Base-by-base conservation (phyloP, 2,329 filamentous ascomycete genomes). In the Ascochyta clinopodiicola region DNA sequence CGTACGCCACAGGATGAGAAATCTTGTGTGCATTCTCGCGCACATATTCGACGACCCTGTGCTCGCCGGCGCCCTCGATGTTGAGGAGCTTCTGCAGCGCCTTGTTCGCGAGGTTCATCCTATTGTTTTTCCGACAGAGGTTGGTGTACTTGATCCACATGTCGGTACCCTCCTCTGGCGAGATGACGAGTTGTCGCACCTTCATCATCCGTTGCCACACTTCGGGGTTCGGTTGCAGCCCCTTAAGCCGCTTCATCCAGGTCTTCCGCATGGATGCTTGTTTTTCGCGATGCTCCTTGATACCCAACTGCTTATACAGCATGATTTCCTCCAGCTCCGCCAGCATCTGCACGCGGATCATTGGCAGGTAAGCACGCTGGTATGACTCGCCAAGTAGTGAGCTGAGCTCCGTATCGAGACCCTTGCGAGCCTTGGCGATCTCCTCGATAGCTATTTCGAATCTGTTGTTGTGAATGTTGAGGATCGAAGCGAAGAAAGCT, bases 111-210 rank as follows among this genome's bases (percentile, higher is more conserved):
- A 99, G 84, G 9, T 95, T 94, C 83, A 94, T 93, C 27, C 95
- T 89, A 54, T 92, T 90, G 39, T 94, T 96, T 77, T 99, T 99
- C 68, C 96, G 90, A 77, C 96, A 99, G 6, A 99, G 86, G 68
- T 98, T 99, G 68, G 95, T 91, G 74, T 97, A 99, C 74, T 99
- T 99, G 81, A 99, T 98, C 88, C 93, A 97, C 92, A 99, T 99
- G 69, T 96, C 91, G 82, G 96, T 92, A 69, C 97, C 97, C 74
- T 99, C 93, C 31, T 86, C 86, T 0, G 96, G 94, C 0, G 88
- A 88, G 58, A 98, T 94, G 56, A 99, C 95, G 46, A 99, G 82
- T 19, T 92, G 91, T 57, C 95, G 88, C 29, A 99, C 88, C 72
- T 96, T 95, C 51, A 99, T 86, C 92, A 98, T 98, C 57, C 95